These are phyloP conservation scores for Nepenthes alata DNA, from an alignment of 179 eudicot genomes.

Conservation along the genomic window DNA sequence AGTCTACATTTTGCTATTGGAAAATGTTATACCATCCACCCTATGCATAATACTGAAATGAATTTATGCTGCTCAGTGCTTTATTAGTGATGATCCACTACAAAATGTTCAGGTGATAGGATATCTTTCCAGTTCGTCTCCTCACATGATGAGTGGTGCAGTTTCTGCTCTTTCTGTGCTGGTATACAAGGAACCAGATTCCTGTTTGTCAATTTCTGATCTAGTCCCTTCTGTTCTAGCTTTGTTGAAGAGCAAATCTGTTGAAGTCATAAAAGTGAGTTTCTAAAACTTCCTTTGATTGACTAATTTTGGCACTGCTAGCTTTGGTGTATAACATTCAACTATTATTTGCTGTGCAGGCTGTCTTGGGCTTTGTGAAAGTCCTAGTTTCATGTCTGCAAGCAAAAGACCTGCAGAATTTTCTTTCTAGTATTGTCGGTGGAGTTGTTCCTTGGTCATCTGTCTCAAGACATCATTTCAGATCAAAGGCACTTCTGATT, in stretches of 20 bases:
- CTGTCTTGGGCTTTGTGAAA: constrained; percentile 82
- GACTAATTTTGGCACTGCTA: background rate
- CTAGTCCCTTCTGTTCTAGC: constrained; percentile 64
- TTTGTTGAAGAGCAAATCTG: constrained; percentile 64
- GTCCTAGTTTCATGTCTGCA: constrained; percentile 63
- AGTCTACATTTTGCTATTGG: too few species aligned
- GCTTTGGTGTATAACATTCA: background rate
- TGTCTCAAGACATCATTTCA: constrained; percentile 79
- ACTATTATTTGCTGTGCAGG: constrained; percentile 23
- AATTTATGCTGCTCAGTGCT: background rate
- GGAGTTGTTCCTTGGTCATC: constrained; percentile 81
- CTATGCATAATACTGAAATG: background rate
- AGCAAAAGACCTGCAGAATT: constrained; percentile 46
- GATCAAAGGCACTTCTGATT: constrained; percentile 42
- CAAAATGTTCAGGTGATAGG: constrained; percentile 55
- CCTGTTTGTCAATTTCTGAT: constrained; percentile 46
- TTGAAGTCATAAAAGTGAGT: constrained; percentile 83
- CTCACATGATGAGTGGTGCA: constrained; percentile 79
- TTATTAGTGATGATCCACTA: background rate
- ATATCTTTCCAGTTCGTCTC: constrained; percentile 78
- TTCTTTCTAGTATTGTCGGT: constrained; percentile 44
- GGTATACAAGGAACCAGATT: constrained; percentile 50
- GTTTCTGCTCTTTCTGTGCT: constrained; percentile 81
- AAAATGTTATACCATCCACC: too few species aligned
- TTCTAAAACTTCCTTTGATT: background rate